Evolutionary conservation across 768 basidiomycete genomes (phyloP), one percentile per base, ranked within the genome.

Genomic region (Termitomyces sp.): DNA sequence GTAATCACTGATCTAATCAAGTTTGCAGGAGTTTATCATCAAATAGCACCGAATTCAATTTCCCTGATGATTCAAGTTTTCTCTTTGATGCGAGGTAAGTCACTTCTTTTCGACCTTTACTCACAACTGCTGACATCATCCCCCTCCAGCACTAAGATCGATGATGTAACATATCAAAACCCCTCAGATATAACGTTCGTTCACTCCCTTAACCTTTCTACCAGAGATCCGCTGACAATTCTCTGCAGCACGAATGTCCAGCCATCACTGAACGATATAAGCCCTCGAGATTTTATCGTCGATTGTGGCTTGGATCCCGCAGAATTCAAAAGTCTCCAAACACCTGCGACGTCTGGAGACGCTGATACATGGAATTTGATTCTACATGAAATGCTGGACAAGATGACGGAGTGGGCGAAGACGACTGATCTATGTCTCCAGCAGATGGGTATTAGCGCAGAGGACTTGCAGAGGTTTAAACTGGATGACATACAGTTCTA

Each of bases 391-490:
- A 39, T 57, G 45, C 37, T 57, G n/a, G 55, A 57, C 34, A 57
- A 57, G n/a, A 47, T 57, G 45, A 57, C 55, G 36, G 55, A 57
- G 39, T 57, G 55, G 55, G 46, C 37, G 8, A 49, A 57, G 36
- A 47, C 55, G 15, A 47, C 55, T 8, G 20, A 48, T 3, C 2
- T 49, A 6, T 27, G 33, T 27, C 34, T 57, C 24, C 49, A 3
- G 24, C 36, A 57, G 18, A 39, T 57, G 46, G 55, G 45, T 20
- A 22, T 55, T 15, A 42, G 44, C 36, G 24, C 18, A 16, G 42
- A 55, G 20, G 44, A 55, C 20, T 4, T 55, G 18, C 54, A 55
- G 20, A 46, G 5, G 6, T 55, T 22, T 8, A 31, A 20, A 34
- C 16, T 55, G 20, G 54, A 45, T 16, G 54, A 55, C 20, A 15